These are phyloP conservation scores for Ampelomyces quisqualis DNA, from an alignment of 2,329 filamentous ascomycete species.

Conservation along the genomic window DNA sequence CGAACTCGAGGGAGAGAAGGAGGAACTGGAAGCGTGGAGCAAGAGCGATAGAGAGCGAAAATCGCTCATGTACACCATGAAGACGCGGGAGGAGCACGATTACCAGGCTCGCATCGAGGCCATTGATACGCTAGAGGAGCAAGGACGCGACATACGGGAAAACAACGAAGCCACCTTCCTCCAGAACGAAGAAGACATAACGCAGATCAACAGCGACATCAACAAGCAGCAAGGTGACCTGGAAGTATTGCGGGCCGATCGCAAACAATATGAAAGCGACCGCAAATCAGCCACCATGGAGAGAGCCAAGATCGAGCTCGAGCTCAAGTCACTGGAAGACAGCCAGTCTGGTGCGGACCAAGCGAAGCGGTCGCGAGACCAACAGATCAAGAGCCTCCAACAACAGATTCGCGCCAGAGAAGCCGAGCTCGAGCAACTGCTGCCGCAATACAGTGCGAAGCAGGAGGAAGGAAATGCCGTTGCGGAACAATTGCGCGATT, in stretches of 20 bases:
- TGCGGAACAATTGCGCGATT: conserved; percentile 71
- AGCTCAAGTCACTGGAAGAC: conserved; percentile 78
- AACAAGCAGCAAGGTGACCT: conserved; percentile 77
- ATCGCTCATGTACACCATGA: conserved; percentile 92
- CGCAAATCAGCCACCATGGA: conserved; percentile 76
- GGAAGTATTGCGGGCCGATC: conserved; percentile 81
- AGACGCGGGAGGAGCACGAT: conserved; percentile 82
- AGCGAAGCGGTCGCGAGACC: conserved; percentile 67
- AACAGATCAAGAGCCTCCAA: conserved; percentile 71
- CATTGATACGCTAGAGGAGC: conserved; percentile 78
- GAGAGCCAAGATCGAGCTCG: conserved; percentile 82
- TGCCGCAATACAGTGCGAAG: conserved; percentile 73
- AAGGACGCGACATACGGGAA: conserved; percentile 81
- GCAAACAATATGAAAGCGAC: conserved; percentile 84
- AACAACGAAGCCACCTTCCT: conserved; percentile 75
- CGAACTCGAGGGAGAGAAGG: conserved; percentile 95
- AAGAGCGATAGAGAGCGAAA: conserved; percentile 90
- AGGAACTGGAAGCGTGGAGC: conserved; percentile 90
- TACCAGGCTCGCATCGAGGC: conserved; percentile 75
- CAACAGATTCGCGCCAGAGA: conserved; percentile 75
- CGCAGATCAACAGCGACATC: conserved; percentile 75
- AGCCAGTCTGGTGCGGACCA: conserved; percentile 77
- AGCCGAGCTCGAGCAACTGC: conserved; percentile 69
- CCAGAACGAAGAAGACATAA: conserved; percentile 75
- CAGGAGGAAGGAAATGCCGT: conserved; percentile 71